Evolutionary conservation across 2,329 filamentous ascomycete species (phyloP).

Genomic region (Sporothrix pallida): DNA sequence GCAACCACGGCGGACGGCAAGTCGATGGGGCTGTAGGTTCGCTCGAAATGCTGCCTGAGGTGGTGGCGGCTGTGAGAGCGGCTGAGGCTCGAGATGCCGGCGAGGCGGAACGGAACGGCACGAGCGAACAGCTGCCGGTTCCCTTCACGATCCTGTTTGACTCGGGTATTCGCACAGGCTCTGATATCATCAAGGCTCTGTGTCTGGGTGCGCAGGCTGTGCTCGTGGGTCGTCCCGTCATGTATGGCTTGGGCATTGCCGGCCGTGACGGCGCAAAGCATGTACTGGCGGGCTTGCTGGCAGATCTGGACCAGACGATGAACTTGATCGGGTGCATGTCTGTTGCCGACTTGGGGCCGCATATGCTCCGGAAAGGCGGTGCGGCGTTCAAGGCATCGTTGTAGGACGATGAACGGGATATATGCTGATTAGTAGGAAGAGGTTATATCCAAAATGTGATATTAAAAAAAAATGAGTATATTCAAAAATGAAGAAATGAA

Average conservation of each 20-base stretch:
- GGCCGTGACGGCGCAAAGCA: conserved; percentile 61
- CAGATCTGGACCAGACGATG: conserved; percentile 62
- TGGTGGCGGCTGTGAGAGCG: conserved; percentile 65
- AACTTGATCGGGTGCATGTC: conserved; percentile 58
- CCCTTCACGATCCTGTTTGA: conserved; percentile 63
- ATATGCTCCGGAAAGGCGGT: conserved; percentile 43
- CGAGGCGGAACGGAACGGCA: neutral
- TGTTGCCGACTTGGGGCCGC: conserved; percentile 47
- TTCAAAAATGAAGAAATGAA: neutral
- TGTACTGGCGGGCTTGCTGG: conserved; percentile 56
- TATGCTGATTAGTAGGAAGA: neutral
- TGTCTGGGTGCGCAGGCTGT: conserved; percentile 62
- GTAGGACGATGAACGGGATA: neutral
- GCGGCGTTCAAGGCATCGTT: conserved; percentile 23
- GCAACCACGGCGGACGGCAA: conserved; percentile 64
- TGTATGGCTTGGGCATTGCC: conserved; percentile 63
- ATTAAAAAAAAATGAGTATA: neutral
- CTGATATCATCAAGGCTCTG: conserved; percentile 64
- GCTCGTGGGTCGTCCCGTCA: conserved; percentile 61
- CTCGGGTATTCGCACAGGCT: conserved; percentile 60
- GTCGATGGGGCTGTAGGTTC: conserved; percentile 61
- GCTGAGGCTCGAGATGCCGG: conserved; percentile 46
- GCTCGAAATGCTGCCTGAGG: conserved; percentile 63
- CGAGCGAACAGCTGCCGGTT: neutral
- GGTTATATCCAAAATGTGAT: neutral